Base-by-base conservation (phyloP, 2,329 filamentous ascomycete genomes). In the Chaetoscypha palmicola region DNA sequence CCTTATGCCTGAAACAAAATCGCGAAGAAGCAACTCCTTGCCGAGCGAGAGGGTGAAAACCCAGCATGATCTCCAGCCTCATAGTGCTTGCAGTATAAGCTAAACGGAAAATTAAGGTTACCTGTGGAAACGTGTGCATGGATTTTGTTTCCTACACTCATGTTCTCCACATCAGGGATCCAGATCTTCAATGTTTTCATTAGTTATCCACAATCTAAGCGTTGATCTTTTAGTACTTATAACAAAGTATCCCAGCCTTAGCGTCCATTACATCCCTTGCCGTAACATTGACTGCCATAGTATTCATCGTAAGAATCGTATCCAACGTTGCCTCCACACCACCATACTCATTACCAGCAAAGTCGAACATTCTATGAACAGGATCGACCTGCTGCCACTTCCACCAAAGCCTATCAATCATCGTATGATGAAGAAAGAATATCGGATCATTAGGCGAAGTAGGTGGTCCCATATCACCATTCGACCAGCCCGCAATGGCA, bases 381-480 rank as follows among this genome's bases (percentile, higher is more conserved):
- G 35, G 35, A 24, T 38, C 20, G 12, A 4, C 21, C 21, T 38
- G 35, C 21, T 38, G 35, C 35, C 35, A 38, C 12, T 21, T 10
- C 35, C 35, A 38, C 35, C 35, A 38, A 9, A 38, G 12, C 21
- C 35, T 19, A 24, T 38, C 35, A 14, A 38, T 16, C 35, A 23
- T 22, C n/a, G 35, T 38, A 23, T 38, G 35, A 22, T 38, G 35
- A 9, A 24, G 21, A 14, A 38, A 24, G 35, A 38, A 38, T 4
- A 38, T 38, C 4, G 35, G 35, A 24, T 38, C 35, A 38, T 38
- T 38, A 23, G 35, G 35, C 8, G 12, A 21, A 22, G 35, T 38
- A 21, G 24, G 14, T 16, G 21, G 33, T 19, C 33, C 33, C 33
- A 36, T 36, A 36, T 36, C 33, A 5, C 33, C 33, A 20, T 36